Conservation (phyloP, 2,329 filamentous ascomycete species). For the Claviceps humidiphila region DNA sequence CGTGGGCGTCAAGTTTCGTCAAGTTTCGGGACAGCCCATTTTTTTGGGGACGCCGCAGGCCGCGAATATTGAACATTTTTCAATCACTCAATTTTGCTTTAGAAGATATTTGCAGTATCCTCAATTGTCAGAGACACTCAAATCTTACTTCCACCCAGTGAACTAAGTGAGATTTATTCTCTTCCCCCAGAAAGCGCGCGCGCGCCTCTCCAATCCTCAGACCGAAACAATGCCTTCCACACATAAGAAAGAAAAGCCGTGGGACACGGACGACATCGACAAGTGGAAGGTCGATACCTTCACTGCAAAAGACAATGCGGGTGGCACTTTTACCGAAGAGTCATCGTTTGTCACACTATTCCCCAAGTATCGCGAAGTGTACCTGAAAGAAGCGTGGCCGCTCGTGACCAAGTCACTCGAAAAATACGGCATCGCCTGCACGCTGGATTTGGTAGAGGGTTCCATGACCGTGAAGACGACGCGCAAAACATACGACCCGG, state of each 20-base stretch:
- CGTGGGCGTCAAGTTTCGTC: not conserved
- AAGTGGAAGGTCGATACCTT: slow-evolving; percentile 92
- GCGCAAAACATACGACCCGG: slow-evolving; percentile 79
- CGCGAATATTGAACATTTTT: not conserved
- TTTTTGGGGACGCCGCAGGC: not conserved
- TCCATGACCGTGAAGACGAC: slow-evolving; percentile 96
- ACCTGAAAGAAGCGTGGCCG: slow-evolving; percentile 87
- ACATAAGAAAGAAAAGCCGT: slow-evolving; percentile 79
- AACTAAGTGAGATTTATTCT: not conserved
- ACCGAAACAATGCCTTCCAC: slow-evolving; percentile 61
- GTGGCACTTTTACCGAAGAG: slow-evolving; percentile 82
- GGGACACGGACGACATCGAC: slow-evolving; percentile 95
- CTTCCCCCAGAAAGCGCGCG: not conserved
- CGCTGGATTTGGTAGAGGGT: slow-evolving; percentile 86
- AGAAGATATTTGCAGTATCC: not conserved
- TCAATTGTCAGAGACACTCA: not conserved
- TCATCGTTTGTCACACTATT: slow-evolving; percentile 81
- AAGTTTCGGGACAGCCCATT: not conserved
- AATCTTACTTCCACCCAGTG: not conserved
- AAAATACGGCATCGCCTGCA: slow-evolving; percentile 78
- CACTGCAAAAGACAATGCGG: slow-evolving; percentile 70
- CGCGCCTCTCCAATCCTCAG: not conserved
- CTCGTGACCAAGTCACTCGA: slow-evolving; percentile 77
- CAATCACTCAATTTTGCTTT: not conserved
- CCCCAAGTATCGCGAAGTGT: slow-evolving; percentile 92